A percentile compares a stretch with the other conserved stretches of the same genome.
phyloP scores from a whole-genome alignment of 2,329 filamentous ascomycete genomes.

The Colletotrichum lentis region DNA sequence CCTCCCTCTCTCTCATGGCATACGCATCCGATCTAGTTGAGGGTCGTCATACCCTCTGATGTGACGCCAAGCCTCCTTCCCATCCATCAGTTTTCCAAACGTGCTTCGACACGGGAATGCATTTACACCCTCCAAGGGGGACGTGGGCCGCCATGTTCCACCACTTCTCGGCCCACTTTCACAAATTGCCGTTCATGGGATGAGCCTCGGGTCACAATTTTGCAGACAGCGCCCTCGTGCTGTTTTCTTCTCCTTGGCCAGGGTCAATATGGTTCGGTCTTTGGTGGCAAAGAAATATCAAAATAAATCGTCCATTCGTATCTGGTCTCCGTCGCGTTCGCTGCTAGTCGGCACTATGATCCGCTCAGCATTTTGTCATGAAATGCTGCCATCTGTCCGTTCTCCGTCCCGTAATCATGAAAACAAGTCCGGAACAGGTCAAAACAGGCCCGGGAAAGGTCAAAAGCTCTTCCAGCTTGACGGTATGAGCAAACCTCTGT shows the following conservation, averaged over 20 bases:
- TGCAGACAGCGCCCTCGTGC: background rate
- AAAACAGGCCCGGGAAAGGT: conserved; percentile 7
- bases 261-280: background rate
- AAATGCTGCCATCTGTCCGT: conserved; percentile 20
- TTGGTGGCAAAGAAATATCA: background rate
- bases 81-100: conserved; percentile 13
- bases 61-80: conserved; percentile 19
- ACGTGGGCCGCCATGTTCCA: conserved; percentile 17
- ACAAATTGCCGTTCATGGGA: conserved; percentile 34
- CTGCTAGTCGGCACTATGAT: conserved; percentile 22
- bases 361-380: conserved; percentile 25
- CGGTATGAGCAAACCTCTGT: background rate
- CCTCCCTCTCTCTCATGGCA: background rate
- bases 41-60: conserved; percentile 4
- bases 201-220: conserved; percentile 26
- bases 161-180: conserved; percentile 31
- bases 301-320: conserved; percentile 29
- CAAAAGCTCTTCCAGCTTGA: background rate
- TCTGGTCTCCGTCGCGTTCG: conserved; percentile 10
- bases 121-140: conserved; percentile 3
- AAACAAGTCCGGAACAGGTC: too few relatives aligned
- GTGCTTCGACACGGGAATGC: conserved; percentile 11
- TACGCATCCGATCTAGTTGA: background rate
- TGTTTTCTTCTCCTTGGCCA: background rate
- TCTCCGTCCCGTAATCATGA: conserved; percentile 19